Percentiles rank a stretch among this genome's conserved stretches.
Evolutionary conservation across 1,284 basidiomycete species (phyloP).

Genomic region (Fomes fomentarius): DNA sequence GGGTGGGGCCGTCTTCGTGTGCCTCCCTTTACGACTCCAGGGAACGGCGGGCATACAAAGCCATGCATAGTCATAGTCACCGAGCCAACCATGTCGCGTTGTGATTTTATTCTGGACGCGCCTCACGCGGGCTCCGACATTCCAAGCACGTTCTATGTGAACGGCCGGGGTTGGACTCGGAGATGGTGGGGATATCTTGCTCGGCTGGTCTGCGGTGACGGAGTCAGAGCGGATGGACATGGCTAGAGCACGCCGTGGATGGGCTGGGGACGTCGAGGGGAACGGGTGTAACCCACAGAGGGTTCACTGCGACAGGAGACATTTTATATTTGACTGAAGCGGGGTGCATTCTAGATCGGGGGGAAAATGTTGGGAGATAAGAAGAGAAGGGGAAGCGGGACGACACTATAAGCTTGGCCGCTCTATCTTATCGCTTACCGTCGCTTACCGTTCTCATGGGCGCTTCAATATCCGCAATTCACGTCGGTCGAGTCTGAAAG

Average conservation of each 20-base stretch:
- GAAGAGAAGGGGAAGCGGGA: too few species aligned
- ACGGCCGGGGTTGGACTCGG: not conserved
- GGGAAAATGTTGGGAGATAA: too few species aligned
- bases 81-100: slow-evolving; percentile 70
- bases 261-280: not conserved
- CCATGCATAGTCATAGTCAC: slow-evolving; percentile 79
- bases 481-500: not conserved
- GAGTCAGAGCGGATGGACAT: slow-evolving; percentile 30
- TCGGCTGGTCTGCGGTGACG: slow-evolving; percentile 32
- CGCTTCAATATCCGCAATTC: not conserved
- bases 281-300: too few species aligned
- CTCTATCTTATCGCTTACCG: too few species aligned
- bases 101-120: slow-evolving; percentile 41
- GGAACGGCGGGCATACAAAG: slow-evolving; percentile 70
- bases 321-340: too few species aligned
- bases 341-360: too few species aligned
- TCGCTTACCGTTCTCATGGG: not conserved
- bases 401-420: too few species aligned
- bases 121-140: slow-evolving; percentile 9
- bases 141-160: slow-evolving; percentile 6
- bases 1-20: slow-evolving; percentile 51
- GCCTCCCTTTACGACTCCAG: slow-evolving; percentile 38
- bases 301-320: too few species aligned
- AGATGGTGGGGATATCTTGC: slow-evolving; percentile 21
- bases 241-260: slow-evolving; percentile 24